Conservation (phyloP, 2,329 filamentous ascomycete genomes). For the Alternaria novae-zelandiae region DNA sequence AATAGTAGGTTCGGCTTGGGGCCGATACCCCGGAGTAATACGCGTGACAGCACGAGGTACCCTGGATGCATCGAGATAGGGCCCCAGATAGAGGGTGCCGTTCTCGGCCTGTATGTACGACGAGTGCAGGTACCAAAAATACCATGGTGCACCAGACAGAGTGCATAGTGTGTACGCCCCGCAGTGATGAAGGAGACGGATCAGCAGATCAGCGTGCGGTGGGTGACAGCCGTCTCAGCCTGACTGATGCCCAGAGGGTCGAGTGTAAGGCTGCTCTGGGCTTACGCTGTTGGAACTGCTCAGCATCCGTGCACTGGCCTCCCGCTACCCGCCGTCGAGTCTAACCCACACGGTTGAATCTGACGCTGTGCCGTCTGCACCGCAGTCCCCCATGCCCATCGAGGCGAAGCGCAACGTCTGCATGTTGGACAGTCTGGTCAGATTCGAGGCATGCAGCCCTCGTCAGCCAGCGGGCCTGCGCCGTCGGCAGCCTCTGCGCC, state of each 20-base stretch:
- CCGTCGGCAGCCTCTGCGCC: constrained; percentile 6
- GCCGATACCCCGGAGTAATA: constrained; percentile 1
- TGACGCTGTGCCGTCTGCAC: constrained; percentile 15
- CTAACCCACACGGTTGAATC: constrained; percentile 3
- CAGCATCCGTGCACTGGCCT: constrained; percentile 10
- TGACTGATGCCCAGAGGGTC: constrained; percentile 4
- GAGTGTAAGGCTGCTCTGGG: constrained; percentile 30
- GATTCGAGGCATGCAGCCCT: constrained; percentile 5
- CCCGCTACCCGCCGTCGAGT: constrained; percentile 20
- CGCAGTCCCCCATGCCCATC: constrained; percentile 1
- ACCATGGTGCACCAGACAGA: background rate
- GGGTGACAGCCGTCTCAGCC: constrained; percentile 7
- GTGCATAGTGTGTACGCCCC: constrained; percentile 17
- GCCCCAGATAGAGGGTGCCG: background rate
- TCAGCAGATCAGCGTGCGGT: constrained; percentile 8
- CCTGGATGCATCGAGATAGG: constrained; percentile 1
- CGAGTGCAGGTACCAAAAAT: constrained; percentile 2
- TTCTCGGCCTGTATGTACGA: background rate
- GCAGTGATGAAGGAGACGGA: constrained; percentile 7
- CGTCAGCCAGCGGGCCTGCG: constrained; percentile 11
- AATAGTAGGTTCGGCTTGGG: background rate
- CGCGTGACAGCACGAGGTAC: constrained; percentile 10
- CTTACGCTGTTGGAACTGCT: constrained; percentile 1
- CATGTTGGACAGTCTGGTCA: constrained; percentile 11
- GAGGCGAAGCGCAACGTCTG: constrained; percentile 2